Evolutionary conservation across 2,329 filamentous ascomycete species (phyloP), one percentile per base, ranked within the genome.

Genomic region (Hymenoscyphus salicellus): DNA sequence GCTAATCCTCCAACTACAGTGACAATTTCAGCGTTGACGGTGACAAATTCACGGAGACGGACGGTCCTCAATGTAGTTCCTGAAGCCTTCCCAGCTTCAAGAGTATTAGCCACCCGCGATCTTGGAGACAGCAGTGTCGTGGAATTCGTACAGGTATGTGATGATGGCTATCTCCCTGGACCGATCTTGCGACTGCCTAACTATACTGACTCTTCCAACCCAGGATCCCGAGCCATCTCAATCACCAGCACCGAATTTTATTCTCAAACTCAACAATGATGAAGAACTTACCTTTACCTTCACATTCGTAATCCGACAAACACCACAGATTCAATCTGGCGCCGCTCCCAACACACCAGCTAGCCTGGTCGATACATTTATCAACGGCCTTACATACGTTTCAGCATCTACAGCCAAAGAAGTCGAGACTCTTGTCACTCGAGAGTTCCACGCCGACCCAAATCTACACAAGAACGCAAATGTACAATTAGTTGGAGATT

Each of bases 391-490:
- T 67, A 99, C 95, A 8, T 98, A 93, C 76, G 90, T 96, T 67
- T 94, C 94, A 77, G 94, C 92, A 52, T 92, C 93, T 0, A 96
- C 88, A 61, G 80, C 87, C 36, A 90, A 86, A 78, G 95, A 99
- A 73, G 86, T 99, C 62, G 95, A 98, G 74, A 97, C 95, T 70
- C 81, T 99, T 57, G 89, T 98, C 58, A 98, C 94, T 17, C 85
- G 93, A 72, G 95, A 99, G 77, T 98, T 99, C 73, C 93, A 98
- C 72, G 93, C 94, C 70, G 93, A 99, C 74, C 95, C 95, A 0
- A 99, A 99, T 74, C 82, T 99, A 63, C 95, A 99, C 81, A 98
- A 96, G 76, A 98, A 97, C 75, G 85, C 93, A 62, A 98, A 98
- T 75, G 95, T 99, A 46, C 90, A 96, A 73, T 83, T 98, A 55